Evolutionary conservation across 2,329 filamentous ascomycete genomes (phyloP).

Genomic region (Colletotrichum caudatum): DNA sequence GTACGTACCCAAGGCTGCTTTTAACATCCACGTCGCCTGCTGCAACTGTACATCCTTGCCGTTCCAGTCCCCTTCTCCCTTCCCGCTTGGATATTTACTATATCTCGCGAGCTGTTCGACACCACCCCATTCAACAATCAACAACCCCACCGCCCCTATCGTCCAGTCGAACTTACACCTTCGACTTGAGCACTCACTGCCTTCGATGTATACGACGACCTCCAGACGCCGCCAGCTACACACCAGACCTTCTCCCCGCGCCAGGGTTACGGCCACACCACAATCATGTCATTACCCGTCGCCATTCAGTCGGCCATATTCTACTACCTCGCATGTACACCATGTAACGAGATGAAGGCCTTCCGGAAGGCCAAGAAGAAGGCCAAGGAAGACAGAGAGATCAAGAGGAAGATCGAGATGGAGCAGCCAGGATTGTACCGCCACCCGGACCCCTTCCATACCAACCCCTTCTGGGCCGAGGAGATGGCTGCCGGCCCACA

Average conservation of each 20-base stretch:
- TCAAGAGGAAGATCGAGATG: conserved; percentile 73
- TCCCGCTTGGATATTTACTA: conserved; percentile 10
- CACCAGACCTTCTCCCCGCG: conserved; percentile 23
- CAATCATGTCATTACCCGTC: conserved; percentile 61
- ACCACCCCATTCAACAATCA: conserved; percentile 9
- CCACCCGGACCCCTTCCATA: conserved; percentile 85
- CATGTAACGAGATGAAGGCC: conserved; percentile 79
- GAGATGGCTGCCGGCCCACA: conserved; percentile 87
- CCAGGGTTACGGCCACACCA: conserved; percentile 35
- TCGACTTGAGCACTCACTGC: not conserved
- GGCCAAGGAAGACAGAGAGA: conserved; percentile 74
- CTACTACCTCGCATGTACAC: conserved; percentile 81
- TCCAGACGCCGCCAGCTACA: conserved; percentile 19
- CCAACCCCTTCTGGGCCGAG: conserved; percentile 89
- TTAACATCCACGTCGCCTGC: conserved; percentile 21
- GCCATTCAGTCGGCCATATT: conserved; percentile 82
- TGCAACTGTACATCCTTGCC: not conserved
- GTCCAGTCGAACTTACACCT: not conserved
- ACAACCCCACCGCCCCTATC: conserved; percentile 39
- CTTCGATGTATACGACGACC: conserved; percentile 36
- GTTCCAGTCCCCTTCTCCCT: conserved; percentile 22
- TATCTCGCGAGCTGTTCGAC: conserved; percentile 19
- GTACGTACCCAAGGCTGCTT: conserved; percentile 3
- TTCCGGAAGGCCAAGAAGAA: conserved; percentile 77
- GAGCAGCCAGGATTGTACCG: conserved; percentile 80